Evolutionary conservation across 225 moss, liverwort and hornwort genomes (phyloP), one percentile per base, ranked within the genome.

Genomic region (Marchantia paleacea): DNA sequence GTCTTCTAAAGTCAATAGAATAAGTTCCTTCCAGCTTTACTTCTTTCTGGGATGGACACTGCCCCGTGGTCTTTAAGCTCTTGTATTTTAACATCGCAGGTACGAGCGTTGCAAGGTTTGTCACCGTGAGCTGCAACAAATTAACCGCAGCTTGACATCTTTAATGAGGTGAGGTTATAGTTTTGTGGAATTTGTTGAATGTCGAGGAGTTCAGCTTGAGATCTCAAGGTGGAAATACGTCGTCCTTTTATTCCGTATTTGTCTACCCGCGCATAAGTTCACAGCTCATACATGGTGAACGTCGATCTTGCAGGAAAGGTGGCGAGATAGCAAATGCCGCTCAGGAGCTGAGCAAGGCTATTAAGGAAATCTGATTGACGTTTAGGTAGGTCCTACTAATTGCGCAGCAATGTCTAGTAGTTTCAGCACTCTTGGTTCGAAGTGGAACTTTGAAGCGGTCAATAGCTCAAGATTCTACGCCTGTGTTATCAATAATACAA

Each of bases 101-200:
- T 85, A 91, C 68, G 94, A 97, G 89, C 90, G 89, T 75, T 97
- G 94, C 88, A 94, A 93, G 77, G 88, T 94, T 89, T 97, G 94
- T 75, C 90, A 94, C 81, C 91, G 92, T 78, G 94, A 97, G 82
- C 87, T 94, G 87, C 89, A 89, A 79, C 81, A 84, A 81, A 89
- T 92, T 84, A 85, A 80, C 49, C 87, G 89, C 79, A 90, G 89
- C 77, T 85, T 97, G 82, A 83, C 83, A 24, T 89, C 91, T 78
- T 83, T 94, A 12, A 84, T 87, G 88, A 92, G 91, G 94, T 96
- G 75, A 63, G 55, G 0, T 22, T 51, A 15, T 57, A 0, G 66
- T 67, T 67, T 2, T 62, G 62, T 24, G 62, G n/a, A 22, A 60
- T 60, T 19, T 18, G 19, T 15, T 39, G 39, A 39, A 6, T 60